Conservation (phyloP, 2,329 filamentous ascomycete species). For the Gnomoniopsis smithogilvyi region DNA sequence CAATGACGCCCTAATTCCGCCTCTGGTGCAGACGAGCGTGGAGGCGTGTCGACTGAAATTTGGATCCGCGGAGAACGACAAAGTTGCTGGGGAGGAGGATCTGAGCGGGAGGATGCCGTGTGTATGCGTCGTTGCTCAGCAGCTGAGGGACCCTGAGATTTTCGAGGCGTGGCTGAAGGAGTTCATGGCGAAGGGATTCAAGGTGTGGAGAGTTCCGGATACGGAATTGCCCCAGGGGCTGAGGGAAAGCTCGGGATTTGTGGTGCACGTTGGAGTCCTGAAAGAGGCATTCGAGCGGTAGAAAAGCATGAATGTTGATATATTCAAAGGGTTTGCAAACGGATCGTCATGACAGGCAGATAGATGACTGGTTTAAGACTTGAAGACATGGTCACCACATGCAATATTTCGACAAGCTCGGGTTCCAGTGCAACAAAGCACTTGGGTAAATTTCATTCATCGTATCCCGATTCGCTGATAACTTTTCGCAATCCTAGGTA, state of each 20-base stretch:
- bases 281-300: neutral
- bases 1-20: slow-evolving; percentile 80
- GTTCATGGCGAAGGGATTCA: slow-evolving; percentile 61
- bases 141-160: slow-evolving; percentile 79
- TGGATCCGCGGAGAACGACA: slow-evolving; percentile 28
- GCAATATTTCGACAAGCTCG: neutral
- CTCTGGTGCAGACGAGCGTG: slow-evolving; percentile 77
- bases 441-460: neutral
- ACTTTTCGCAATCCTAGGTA: neutral
- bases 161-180: slow-evolving; percentile 77
- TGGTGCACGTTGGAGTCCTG: slow-evolving; percentile 74
- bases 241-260: slow-evolving; percentile 67
- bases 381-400: neutral
- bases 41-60: slow-evolving; percentile 62
- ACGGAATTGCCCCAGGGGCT: slow-evolving; percentile 56
- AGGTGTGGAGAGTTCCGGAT: slow-evolving; percentile 73
- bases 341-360: neutral
- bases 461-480: slow-evolving; percentile 4
- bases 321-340: neutral
- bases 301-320: neutral
- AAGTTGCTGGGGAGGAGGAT: slow-evolving; percentile 15
- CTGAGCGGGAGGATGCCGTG: slow-evolving; percentile 42
- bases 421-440: neutral
- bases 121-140: slow-evolving; percentile 81
- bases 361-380: neutral